phyloP scores from a whole-genome alignment of 2,329 filamentous ascomycete species.

The Ophiostoma montium region DNA sequence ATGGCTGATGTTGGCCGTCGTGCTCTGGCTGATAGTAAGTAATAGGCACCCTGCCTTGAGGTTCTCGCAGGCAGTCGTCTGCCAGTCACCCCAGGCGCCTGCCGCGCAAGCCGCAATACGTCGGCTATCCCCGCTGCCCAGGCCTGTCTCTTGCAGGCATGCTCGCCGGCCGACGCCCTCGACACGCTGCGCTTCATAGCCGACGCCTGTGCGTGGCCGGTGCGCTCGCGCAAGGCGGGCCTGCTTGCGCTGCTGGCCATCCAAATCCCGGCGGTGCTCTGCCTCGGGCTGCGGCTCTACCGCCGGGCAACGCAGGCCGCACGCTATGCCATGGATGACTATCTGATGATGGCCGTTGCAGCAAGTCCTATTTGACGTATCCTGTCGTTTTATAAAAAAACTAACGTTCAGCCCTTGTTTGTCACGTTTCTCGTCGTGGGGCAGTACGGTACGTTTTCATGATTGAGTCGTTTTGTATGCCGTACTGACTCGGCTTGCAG shows the following conservation, averaged over 20 bases:
- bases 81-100: not conserved
- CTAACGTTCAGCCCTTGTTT: slow-evolving; percentile 15
- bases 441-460: slow-evolving; percentile 14
- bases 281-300: slow-evolving; percentile 24
- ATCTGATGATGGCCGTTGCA: slow-evolving; percentile 23
- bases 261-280: slow-evolving; percentile 22
- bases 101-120: not conserved
- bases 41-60: not conserved
- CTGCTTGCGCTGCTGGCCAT: slow-evolving; percentile 24
- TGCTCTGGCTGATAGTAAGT: not conserved
- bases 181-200: not conserved
- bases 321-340: slow-evolving; percentile 25
- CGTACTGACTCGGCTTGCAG: too few species aligned
- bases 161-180: slow-evolving; percentile 2
- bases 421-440: slow-evolving; percentile 20
- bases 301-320: slow-evolving; percentile 21
- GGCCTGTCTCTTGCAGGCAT: not conserved
- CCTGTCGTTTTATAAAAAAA: too few species aligned
- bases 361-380: too few species aligned
- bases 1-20: not conserved
- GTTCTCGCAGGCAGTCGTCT: not conserved
- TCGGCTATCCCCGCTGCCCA: not conserved
- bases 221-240: slow-evolving; percentile 19
- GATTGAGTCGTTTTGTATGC: too few species aligned
- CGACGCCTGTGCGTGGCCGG: slow-evolving; percentile 17